Evolutionary conservation across 139 green algal genomes (phyloP).

Genomic region (Coccomyxa sp.): DNA sequence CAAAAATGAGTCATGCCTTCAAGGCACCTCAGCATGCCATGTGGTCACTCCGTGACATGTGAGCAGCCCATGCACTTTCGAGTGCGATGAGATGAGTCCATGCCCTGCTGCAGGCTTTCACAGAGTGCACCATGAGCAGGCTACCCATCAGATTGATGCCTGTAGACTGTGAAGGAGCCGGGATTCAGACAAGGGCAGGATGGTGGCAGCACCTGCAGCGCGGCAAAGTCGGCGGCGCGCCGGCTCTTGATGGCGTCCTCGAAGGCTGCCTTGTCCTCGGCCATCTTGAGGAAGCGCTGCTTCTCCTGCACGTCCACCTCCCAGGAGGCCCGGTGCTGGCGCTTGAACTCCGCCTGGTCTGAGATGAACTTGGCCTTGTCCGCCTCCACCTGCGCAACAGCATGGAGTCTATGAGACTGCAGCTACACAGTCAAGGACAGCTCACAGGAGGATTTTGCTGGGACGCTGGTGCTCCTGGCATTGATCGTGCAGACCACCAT

Average conservation of each 20-base stretch:
- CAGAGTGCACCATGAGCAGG: not conserved
- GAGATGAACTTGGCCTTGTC: conserved; percentile 17
- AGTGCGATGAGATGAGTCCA: not conserved
- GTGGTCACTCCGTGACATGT: not conserved
- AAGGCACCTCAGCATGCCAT: not conserved
- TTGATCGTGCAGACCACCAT: no score
- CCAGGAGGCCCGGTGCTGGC: conserved; percentile 65
- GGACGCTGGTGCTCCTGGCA: no score
- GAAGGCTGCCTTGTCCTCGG: conserved; percentile 38
- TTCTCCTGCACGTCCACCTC: conserved; percentile 85
- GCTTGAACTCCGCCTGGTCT: conserved; percentile 20
- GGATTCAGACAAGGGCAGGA: not conserved
- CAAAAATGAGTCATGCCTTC: not conserved
- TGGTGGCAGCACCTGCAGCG: conserved; percentile 27
- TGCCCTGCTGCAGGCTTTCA: not conserved
- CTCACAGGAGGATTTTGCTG: not conserved
- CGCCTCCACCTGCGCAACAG: not conserved
- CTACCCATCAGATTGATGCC: not conserved
- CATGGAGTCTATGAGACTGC: not conserved
- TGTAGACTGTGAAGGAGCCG: not conserved
- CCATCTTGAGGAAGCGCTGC: conserved; percentile 49
- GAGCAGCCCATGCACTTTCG: not conserved
- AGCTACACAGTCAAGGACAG: not conserved
- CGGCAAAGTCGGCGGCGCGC: conserved; percentile 88
- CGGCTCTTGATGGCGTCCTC: conserved; percentile 62